Percentiles rank a stretch among this genome's conserved stretches.
These are phyloP conservation scores for Carex littledalei DNA, from an alignment of 176 grass and related monocot genomes.

Conservation along the genomic window DNA sequence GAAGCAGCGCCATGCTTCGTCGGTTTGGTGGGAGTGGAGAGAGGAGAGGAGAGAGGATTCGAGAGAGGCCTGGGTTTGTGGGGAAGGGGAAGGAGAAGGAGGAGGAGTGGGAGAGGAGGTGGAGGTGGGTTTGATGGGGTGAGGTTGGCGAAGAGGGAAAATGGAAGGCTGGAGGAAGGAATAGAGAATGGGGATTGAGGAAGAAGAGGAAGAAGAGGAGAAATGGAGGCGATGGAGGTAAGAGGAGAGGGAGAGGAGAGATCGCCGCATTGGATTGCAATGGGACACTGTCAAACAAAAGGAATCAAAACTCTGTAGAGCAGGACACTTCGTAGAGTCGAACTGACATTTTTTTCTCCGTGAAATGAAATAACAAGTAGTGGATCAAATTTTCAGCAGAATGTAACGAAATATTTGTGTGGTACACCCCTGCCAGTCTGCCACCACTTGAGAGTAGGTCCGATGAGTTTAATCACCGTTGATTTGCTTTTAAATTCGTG, in stretches of 20 bases:
- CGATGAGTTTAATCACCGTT: no score
- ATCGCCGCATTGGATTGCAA: background rate
- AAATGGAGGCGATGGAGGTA: background rate
- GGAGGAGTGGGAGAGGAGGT: slow-evolving; percentile 2
- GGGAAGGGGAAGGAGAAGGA: slow-evolving; percentile 10
- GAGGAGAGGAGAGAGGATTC: slow-evolving; percentile 51
- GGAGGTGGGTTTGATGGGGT: background rate
- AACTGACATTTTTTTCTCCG: no score
- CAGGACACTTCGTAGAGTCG: no score
- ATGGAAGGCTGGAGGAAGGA: slow-evolving; percentile 77
- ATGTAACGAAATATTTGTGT: no score
- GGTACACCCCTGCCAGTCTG: no score
- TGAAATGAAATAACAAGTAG: no score
- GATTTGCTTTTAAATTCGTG: no score
- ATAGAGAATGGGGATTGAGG: slow-evolving; percentile 63
- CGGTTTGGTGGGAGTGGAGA: slow-evolving; percentile 35
- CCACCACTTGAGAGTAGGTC: no score
- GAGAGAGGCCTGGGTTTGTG: slow-evolving; percentile 28
- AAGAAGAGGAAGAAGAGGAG: slow-evolving; percentile 32
- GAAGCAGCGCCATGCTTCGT: slow-evolving; percentile 81
- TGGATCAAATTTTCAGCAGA: no score
- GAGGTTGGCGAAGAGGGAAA: slow-evolving; percentile 57
- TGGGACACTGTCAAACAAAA: background rate
- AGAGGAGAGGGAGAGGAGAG: slow-evolving; percentile 2
- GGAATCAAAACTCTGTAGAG: no score